Evolutionary conservation across 805 yeast genomes (phyloP).

Genomic region (Metschnikowia amazonensis): DNA sequence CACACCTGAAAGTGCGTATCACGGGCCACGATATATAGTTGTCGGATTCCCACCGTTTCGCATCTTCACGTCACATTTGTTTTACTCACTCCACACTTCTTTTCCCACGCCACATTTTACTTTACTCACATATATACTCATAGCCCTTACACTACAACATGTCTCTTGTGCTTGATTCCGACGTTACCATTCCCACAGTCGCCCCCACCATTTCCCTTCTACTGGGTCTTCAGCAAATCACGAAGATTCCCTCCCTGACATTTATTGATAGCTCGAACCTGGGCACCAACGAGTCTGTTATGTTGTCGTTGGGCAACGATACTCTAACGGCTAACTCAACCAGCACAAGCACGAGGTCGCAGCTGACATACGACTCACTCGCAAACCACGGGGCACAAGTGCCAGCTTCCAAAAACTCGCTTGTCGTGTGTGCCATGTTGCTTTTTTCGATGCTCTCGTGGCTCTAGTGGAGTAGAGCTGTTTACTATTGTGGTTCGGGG

Average conservation of each 20-base stretch:
- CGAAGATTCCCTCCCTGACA: slow-evolving; percentile 6
- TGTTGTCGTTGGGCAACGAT: slow-evolving; percentile 5
- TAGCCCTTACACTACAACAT: slow-evolving; percentile 1
- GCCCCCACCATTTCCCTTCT: slow-evolving; percentile 11
- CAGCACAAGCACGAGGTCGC: not conserved
- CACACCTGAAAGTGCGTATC: not conserved
- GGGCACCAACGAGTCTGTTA: not conserved
- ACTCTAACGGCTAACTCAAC: slow-evolving; percentile 6
- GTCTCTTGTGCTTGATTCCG: slow-evolving; percentile 18
- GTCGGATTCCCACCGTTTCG: not conserved
- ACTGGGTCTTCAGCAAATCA: slow-evolving; percentile 16
- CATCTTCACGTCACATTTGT: no score
- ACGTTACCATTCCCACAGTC: slow-evolving; percentile 6
- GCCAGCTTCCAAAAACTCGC: not conserved
- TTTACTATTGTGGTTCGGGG: not conserved
- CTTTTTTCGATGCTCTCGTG: not conserved
- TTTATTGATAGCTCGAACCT: not conserved
- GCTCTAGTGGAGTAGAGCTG: not conserved
- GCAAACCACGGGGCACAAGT: not conserved
- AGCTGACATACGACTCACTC: not conserved
- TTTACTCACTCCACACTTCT: no score
- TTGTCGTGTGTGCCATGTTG: not conserved
- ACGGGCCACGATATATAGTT: not conserved
- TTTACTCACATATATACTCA: not conserved
- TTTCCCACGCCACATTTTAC: no score